Percentiles rank a stretch among this genome's conserved stretches.
phyloP scores from a whole-genome alignment of 2,329 filamentous ascomycete genomes.

The Neofusicoccum sp. region DNA sequence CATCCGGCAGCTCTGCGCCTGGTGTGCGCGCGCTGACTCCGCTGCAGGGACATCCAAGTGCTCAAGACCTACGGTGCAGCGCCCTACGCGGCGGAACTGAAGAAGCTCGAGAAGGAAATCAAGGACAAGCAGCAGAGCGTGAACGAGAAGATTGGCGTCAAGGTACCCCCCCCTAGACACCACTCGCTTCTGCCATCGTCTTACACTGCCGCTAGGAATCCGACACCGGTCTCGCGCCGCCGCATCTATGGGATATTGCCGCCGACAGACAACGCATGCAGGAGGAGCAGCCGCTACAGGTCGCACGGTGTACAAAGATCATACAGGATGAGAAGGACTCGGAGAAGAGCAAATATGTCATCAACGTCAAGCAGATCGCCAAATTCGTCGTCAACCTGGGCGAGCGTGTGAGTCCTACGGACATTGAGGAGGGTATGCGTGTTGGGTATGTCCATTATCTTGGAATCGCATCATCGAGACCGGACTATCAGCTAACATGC shows the following conservation, averaged over 20 bases:
- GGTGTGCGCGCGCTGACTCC: conserved; percentile 31
- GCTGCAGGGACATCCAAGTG: conserved; percentile 88
- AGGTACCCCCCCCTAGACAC: conserved; percentile 48
- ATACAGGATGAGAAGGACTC: conserved; percentile 94
- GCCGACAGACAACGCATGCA: conserved; percentile 98
- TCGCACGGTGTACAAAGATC: conserved; percentile 98
- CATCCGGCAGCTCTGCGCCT: conserved; percentile 22
- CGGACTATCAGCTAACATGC: conserved; percentile 12
- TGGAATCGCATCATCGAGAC: not conserved
- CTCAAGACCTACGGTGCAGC: conserved; percentile 98
- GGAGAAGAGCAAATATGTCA: conserved; percentile 99
- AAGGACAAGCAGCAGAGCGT: conserved; percentile 98
- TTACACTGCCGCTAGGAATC: conserved; percentile 66
- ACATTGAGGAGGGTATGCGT: conserved; percentile 99
- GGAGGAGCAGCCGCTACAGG: conserved; percentile 96
- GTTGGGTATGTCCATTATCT: conserved; percentile 63
- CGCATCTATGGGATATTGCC: conserved; percentile 97
- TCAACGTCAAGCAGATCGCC: conserved; percentile 99
- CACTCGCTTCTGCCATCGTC: not conserved
- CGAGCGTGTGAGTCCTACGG: conserved; percentile 93
- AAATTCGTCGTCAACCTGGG: conserved; percentile 99
- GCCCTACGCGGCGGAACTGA: conserved; percentile 87
- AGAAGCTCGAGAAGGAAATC: conserved; percentile 98
- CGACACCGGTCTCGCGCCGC: conserved; percentile 94
- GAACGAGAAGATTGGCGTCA: conserved; percentile 95